These are phyloP conservation scores for Suillus brevipes DNA, from an alignment of 768 basidiomycete genomes.

Conservation along the genomic window DNA sequence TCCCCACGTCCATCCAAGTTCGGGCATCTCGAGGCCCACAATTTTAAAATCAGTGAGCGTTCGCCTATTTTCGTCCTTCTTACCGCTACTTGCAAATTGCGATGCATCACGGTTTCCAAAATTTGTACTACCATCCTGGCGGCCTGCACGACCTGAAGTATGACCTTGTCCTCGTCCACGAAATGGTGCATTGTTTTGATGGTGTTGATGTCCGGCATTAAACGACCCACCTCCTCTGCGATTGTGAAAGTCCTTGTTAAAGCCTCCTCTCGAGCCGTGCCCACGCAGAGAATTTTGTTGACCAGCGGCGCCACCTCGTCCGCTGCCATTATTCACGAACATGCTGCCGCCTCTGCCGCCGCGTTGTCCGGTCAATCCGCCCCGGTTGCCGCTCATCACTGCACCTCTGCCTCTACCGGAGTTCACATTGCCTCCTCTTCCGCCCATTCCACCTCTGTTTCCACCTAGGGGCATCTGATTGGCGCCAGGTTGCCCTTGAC, in stretches of 20 bases:
- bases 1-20: conserved; percentile 89
- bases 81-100: conserved; percentile 53
- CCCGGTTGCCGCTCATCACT: conserved; percentile 43
- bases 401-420: conserved; percentile 47
- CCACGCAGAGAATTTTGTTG: conserved; percentile 55
- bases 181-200: conserved; percentile 43
- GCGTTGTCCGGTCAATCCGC: conserved; percentile 44
- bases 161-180: conserved; percentile 67
- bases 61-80: conserved; percentile 85
- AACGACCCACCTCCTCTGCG: conserved; percentile 64
- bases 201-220: conserved; percentile 44
- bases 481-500: conserved; percentile 43
- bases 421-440: conserved; percentile 39
- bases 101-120: conserved; percentile 53
- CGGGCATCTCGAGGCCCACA: conserved; percentile 81
- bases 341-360: conserved; percentile 39
- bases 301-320: conserved; percentile 42
- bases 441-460: conserved; percentile 47
- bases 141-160: conserved; percentile 37
- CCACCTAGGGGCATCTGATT: conserved; percentile 43
- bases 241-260: conserved; percentile 64
- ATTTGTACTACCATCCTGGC: conserved; percentile 37
- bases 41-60: conserved; percentile 99
- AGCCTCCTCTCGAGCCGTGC: conserved; percentile 66
- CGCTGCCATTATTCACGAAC: conserved; percentile 36